Conservation (phyloP, 257 asterid species). For the Salvia miltiorrhiza region DNA sequence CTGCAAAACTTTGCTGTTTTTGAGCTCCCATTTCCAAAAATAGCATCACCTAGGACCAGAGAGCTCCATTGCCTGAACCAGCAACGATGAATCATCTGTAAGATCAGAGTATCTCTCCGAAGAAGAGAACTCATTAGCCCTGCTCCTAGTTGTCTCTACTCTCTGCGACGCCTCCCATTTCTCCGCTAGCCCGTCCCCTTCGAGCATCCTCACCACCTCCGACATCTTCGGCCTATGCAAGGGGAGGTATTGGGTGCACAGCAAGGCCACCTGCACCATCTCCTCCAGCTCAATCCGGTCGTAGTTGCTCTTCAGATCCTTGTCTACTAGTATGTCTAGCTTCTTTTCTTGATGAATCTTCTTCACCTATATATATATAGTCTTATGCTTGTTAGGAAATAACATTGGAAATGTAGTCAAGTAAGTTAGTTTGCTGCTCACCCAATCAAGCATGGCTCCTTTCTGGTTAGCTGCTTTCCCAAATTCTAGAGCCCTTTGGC, state of each 20-base stretch:
- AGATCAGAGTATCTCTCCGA: constrained; percentile 93
- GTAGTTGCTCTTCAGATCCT: constrained; percentile 54
- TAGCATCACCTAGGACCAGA: constrained; percentile 78
- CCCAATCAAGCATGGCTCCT: constrained; percentile 99
- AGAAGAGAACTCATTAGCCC: constrained; percentile 74
- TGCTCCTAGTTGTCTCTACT: constrained; percentile 58
- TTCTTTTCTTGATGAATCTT: constrained; percentile 84
- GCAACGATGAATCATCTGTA: constrained; percentile 83
- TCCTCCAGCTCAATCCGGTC: constrained; percentile 85
- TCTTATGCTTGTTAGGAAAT: neutral
- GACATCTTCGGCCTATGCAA: constrained; percentile 90
- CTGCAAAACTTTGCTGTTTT: constrained; percentile 13
- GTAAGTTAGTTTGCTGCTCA: constrained; percentile 27
- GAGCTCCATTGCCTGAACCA: constrained; percentile 93
- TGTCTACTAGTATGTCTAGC: constrained; percentile 78
- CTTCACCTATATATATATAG: constrained; percentile 53
- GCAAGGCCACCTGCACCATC: constrained; percentile 79
- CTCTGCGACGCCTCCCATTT: constrained; percentile 97
- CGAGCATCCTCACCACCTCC: constrained; percentile 92
- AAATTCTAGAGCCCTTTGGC: constrained; percentile 90
- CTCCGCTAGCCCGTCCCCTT: constrained; percentile 95
- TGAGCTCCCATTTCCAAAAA: neutral
- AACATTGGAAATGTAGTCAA: neutral
- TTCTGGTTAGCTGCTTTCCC: constrained; percentile 86
- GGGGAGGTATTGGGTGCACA: constrained; percentile 92